These are phyloP conservation scores for Diutina ranongensis DNA, from an alignment of 1,139 yeast genomes.

Conservation along the genomic window DNA sequence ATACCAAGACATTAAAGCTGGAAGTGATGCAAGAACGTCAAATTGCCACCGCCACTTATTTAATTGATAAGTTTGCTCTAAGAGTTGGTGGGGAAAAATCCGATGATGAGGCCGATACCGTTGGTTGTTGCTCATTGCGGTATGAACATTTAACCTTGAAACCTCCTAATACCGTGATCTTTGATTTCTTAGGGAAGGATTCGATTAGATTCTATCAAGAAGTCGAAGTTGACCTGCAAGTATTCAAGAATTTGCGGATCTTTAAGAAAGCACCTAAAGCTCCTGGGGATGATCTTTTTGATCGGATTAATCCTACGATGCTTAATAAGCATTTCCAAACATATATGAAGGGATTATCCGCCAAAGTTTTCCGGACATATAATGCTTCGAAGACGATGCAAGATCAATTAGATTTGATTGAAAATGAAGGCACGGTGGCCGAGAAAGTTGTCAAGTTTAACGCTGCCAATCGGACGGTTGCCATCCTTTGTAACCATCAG, in stretches of 20 bases:
- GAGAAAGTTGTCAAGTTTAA: slow-evolving; percentile 83
- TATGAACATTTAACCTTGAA: slow-evolving; percentile 78
- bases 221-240: slow-evolving; percentile 82
- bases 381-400: slow-evolving; percentile 97
- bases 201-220: slow-evolving; percentile 88
- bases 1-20: slow-evolving; percentile 57
- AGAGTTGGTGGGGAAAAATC: slow-evolving; percentile 99
- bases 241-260: slow-evolving; percentile 74
- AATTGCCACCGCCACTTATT: slow-evolving; percentile 86
- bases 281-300: slow-evolving; percentile 89
- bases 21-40: slow-evolving; percentile 79
- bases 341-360: slow-evolving; percentile 89
- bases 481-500: slow-evolving; percentile 94
- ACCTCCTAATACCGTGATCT: slow-evolving; percentile 82
- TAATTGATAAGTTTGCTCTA: slow-evolving; percentile 87
- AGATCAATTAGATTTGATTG: slow-evolving; percentile 75
- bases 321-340: slow-evolving; percentile 79
- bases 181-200: slow-evolving; percentile 94
- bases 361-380: slow-evolving; percentile 95
- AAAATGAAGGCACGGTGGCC: slow-evolving; percentile 74
- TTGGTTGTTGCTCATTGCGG: slow-evolving; percentile 91
- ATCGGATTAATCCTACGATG: slow-evolving; percentile 72
- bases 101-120: slow-evolving; percentile 97
- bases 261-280: slow-evolving; percentile 82
- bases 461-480: slow-evolving; percentile 93